Conservation (phyloP, 192 early-diverging fungal species). For the Podochytrium sp. region DNA sequence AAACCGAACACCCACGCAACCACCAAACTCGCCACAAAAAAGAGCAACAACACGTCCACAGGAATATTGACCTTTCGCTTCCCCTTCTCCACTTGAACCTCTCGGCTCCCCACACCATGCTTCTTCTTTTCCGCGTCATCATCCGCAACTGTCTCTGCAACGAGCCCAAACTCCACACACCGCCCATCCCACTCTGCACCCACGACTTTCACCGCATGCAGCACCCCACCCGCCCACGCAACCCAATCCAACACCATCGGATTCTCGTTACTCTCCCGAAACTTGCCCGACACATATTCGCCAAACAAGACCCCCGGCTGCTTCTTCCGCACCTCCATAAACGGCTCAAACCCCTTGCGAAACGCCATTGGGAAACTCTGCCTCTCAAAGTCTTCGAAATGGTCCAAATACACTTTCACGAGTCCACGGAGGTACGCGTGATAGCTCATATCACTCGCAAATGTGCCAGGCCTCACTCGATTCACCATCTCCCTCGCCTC, state of each 20-base stretch:
- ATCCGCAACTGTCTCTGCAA: background rate
- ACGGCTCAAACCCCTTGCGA: background rate
- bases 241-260: slow-evolving; percentile 5
- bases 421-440: background rate
- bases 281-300: background rate
- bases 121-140: background rate
- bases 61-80: background rate
- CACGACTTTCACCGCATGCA: background rate
- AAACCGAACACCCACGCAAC: background rate
- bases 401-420: background rate
- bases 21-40: background rate
- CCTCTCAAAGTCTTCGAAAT: background rate
- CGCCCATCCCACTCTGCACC: background rate
- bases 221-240: background rate
- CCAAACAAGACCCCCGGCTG: background rate
- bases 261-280: background rate
- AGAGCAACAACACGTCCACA: background rate
- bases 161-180: background rate
- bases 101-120: background rate
- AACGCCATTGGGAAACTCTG: background rate
- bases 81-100: background rate
- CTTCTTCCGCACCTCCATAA: background rate
- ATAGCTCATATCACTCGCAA: background rate
- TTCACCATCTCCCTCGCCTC: background rate
- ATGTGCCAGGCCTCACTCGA: background rate